These are phyloP conservation scores for Fomitopsis betulina DNA, from an alignment of 1,284 basidiomycete species.

Conservation along the genomic window DNA sequence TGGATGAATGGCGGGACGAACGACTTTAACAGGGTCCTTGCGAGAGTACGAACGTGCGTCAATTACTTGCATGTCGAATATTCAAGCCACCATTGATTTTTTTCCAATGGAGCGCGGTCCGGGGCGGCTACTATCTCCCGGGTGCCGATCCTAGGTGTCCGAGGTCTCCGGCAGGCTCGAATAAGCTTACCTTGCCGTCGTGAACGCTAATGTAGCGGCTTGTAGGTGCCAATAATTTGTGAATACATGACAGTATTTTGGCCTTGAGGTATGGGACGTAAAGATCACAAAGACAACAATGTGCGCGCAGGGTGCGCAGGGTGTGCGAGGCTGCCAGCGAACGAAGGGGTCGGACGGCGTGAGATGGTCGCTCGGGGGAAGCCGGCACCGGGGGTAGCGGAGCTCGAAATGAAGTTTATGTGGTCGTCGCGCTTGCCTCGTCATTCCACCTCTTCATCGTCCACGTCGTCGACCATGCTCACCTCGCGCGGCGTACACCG, in stretches of 20 bases:
- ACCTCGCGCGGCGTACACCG: conserved; percentile 79
- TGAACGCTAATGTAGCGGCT: neutral
- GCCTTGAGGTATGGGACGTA: neutral
- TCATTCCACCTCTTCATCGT: conserved; percentile 26
- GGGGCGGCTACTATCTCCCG: conserved; percentile 4
- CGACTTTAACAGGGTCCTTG: neutral
- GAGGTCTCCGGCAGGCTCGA: conserved; percentile 1
- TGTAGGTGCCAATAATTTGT: neutral
- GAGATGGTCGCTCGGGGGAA: conserved; percentile 22
- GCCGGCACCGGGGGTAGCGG: conserved; percentile 26
- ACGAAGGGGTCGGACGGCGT: neutral
- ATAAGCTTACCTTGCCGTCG: neutral
- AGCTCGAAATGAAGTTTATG: conserved; percentile 29
- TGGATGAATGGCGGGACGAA: neutral
- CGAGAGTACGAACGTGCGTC: conserved; percentile 1
- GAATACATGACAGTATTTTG: neutral
- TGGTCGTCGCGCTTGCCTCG: conserved; percentile 20
- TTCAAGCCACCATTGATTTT: too few relatives aligned
- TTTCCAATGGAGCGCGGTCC: too few relatives aligned
- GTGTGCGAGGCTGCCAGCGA: too few relatives aligned
- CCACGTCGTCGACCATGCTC: conserved; percentile 53
- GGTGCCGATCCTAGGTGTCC: conserved; percentile 1
- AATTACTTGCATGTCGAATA: too few relatives aligned
- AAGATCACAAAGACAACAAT: neutral
- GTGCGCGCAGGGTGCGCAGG: neutral